phyloP scores from a whole-genome alignment of 176 grass and related monocot genomes.

The Bolboschoenus planiculmis region DNA sequence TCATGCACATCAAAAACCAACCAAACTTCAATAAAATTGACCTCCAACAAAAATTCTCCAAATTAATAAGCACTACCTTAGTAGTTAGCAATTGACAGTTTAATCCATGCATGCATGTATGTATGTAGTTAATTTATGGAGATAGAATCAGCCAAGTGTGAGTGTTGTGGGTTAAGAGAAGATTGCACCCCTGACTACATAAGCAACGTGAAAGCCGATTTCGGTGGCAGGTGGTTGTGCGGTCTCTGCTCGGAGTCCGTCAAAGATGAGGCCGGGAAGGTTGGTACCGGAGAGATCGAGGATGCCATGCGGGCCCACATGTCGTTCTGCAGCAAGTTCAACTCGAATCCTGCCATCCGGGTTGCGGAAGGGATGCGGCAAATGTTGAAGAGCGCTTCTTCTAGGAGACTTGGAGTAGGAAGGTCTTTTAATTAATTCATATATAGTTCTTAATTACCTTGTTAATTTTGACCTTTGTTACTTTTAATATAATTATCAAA shows the following conservation, averaged over 20 bases:
- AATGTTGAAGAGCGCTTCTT: constrained; percentile 49
- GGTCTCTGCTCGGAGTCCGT: constrained; percentile 78
- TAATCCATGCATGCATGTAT: constrained; percentile 4
- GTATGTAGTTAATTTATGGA: constrained; percentile 8
- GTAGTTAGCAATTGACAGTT: neutral
- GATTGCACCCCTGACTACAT: constrained; percentile 79
- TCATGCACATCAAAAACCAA: neutral
- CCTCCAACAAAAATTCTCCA: constrained; percentile 15
- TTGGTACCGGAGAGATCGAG: constrained; percentile 20
- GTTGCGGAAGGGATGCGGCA: constrained; percentile 83
- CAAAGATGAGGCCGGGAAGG: constrained; percentile 57
- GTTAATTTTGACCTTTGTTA: neutral
- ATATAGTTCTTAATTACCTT: neutral
- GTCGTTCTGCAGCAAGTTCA: constrained; percentile 61
- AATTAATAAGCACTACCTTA: constrained; percentile 4
- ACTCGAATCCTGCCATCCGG: constrained; percentile 40
- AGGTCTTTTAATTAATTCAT: neutral
- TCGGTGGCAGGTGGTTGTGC: constrained; percentile 64
- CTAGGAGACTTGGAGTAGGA: constrained; percentile 17
- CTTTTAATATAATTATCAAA: neutral
- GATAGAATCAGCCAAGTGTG: constrained; percentile 48
- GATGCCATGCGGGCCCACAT: constrained; percentile 63
- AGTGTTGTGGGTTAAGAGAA: constrained; percentile 72
- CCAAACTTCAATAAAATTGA: neutral
- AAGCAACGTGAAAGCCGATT: constrained; percentile 36